A percentile compares a stretch with the other conserved stretches of the same genome.
These are phyloP conservation scores for Rugonectria rugulosa DNA, from an alignment of 2,329 filamentous ascomycete genomes.

Conservation along the genomic window DNA sequence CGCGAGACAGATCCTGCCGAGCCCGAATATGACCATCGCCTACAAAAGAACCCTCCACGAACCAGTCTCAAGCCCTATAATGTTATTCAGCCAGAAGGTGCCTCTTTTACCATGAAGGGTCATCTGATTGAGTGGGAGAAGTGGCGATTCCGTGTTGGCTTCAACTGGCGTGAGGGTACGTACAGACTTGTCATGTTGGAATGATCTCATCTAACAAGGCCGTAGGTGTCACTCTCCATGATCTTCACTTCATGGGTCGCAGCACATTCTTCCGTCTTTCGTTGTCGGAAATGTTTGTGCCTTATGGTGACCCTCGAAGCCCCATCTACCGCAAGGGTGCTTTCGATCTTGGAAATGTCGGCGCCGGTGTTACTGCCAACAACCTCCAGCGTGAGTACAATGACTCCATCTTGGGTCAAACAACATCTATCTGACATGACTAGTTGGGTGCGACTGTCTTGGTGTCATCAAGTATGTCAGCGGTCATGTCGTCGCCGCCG, in stretches of 20 bases:
- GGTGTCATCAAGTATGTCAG: conserved; percentile 73
- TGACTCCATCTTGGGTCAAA: neutral
- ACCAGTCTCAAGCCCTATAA: conserved; percentile 42
- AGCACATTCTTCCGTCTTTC: conserved; percentile 71
- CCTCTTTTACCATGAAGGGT: conserved; percentile 51
- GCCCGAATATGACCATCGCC: conserved; percentile 44
- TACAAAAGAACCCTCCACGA: conserved; percentile 32
- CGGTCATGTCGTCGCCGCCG: conserved; percentile 57
- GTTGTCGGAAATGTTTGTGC: conserved; percentile 73
- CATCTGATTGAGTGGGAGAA: conserved; percentile 63
- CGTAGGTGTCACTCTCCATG: conserved; percentile 62
- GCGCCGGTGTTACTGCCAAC: conserved; percentile 73
- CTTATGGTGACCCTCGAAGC: conserved; percentile 68
- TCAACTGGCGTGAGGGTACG: conserved; percentile 71
- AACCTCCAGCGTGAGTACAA: conserved; percentile 61
- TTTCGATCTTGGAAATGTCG: conserved; percentile 76
- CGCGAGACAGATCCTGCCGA: neutral
- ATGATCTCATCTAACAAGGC: neutral
- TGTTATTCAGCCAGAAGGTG: conserved; percentile 41
- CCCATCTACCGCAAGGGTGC: conserved; percentile 72
- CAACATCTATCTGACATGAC: neutral
- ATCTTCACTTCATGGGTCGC: conserved; percentile 69
- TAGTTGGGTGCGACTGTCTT: conserved; percentile 72
- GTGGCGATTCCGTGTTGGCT: conserved; percentile 71
- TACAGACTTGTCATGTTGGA: neutral